Evolutionary conservation across 495 filamentous ascomycete species (phyloP).

Genomic region (Amphirosellinia nigrospora): DNA sequence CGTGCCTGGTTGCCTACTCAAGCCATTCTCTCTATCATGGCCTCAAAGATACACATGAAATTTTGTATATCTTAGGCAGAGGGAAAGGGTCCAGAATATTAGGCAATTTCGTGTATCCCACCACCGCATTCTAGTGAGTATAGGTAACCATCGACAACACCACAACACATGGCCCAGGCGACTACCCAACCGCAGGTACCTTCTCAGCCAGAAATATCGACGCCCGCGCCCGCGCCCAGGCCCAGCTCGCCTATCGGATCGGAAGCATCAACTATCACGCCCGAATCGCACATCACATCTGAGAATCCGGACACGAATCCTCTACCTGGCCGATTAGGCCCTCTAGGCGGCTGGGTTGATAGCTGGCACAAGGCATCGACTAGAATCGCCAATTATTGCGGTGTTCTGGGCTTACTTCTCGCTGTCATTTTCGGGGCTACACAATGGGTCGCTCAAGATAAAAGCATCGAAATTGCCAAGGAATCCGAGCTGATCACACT

Average conservation of each 20-base stretch:
- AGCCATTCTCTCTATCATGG: neutral
- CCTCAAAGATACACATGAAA: neutral
- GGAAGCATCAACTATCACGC: neutral
- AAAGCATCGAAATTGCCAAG: conserved; percentile 8
- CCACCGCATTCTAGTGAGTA: too few relatives aligned
- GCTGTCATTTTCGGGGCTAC: neutral
- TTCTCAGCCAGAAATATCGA: neutral
- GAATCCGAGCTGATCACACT: conserved; percentile 11
- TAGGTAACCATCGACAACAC: too few relatives aligned
- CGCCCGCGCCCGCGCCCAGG: neutral
- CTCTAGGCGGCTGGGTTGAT: neutral
- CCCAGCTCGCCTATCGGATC: too few relatives aligned
- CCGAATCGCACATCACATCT: neutral
- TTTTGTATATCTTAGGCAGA: neutral
- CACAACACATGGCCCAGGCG: neutral
- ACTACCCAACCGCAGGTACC: neutral
- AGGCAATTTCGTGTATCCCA: neutral
- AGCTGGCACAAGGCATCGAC: neutral
- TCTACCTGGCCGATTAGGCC: neutral
- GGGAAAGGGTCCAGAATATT: neutral
- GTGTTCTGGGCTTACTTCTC: neutral
- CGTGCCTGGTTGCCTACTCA: neutral
- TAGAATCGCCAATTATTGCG: conserved; percentile 2
- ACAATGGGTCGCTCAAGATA: conserved; percentile 5
- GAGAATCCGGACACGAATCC: neutral